Percentiles rank a stretch among this genome's conserved stretches.
These are phyloP conservation scores for Viola pubescens DNA, from an alignment of 441 rosid genomes.

Conservation along the genomic window DNA sequence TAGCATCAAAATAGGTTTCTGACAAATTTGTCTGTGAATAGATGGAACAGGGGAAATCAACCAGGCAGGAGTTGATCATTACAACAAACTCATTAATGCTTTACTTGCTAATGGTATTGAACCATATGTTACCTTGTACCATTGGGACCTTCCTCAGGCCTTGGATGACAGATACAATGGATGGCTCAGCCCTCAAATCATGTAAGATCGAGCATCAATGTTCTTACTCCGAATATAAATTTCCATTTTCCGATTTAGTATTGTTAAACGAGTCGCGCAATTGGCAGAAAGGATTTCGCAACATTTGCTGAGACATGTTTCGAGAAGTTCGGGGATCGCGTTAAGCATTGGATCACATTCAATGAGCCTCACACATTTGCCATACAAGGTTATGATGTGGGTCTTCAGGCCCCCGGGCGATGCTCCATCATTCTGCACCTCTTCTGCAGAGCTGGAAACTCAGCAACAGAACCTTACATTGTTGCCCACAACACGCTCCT, in stretches of 20 bases:
- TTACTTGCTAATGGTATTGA: slow-evolving; percentile 24
- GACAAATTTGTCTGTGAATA: slow-evolving; percentile 9
- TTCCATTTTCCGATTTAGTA: neutral
- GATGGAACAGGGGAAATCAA: slow-evolving; percentile 80
- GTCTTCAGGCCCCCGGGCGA: slow-evolving; percentile 33
- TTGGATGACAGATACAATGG: slow-evolving; percentile 31
- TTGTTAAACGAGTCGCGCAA: neutral
- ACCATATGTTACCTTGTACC: slow-evolving; percentile 37
- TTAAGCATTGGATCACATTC: slow-evolving; percentile 34
- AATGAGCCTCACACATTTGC: slow-evolving; percentile 32
- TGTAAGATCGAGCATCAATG: slow-evolving; percentile 14
- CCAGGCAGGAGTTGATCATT: slow-evolving; percentile 47
- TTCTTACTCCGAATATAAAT: neutral
- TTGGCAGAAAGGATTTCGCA: slow-evolving; percentile 25
- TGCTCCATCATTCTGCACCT: slow-evolving; percentile 24
- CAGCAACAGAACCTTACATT: slow-evolving; percentile 31
- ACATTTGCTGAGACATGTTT: slow-evolving; percentile 28
- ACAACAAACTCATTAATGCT: slow-evolving; percentile 41
- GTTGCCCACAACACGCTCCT: slow-evolving; percentile 29
- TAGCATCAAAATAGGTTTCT: neutral
- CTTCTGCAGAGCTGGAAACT: slow-evolving; percentile 24
- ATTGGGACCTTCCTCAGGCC: slow-evolving; percentile 39
- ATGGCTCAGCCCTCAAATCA: slow-evolving; percentile 25
- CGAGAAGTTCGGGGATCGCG: slow-evolving; percentile 26
- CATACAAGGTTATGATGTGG: slow-evolving; percentile 27